Base-by-base conservation (phyloP, 192 early-diverging fungal species). In the Backusella macrospora region DNA sequence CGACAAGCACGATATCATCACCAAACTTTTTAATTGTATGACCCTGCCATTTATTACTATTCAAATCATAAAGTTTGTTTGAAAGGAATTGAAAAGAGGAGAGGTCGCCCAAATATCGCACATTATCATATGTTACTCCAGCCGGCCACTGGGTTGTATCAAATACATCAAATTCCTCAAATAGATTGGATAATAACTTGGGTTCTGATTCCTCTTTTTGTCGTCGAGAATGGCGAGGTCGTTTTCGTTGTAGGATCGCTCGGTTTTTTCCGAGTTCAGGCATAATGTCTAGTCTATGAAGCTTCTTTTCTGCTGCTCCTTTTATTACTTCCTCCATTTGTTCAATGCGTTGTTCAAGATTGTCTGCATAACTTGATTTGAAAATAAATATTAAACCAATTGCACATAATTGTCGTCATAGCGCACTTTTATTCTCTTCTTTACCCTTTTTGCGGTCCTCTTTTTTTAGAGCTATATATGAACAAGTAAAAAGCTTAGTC, bases 41-140 rank as follows among this genome's bases (percentile, higher is more conserved):
- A 9, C 59, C 76, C 14, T 43, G 38, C 21, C 64, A 59, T 7
- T 47, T 38, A 15, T 77, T 45, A 3, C 45, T 38, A 18, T 69
- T 49, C 10, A 9, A 52, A 52, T 52, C 18, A 52, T 52, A 18
- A 6, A 73, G 48, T 48, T 70, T 77, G 15, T 65, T 62, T 23
- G 65, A 73, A 23, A 77, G 40, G 65, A 77, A 68, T 23, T 77
- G 76, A 18, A 77, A 29, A 1, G 70, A 67, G 0, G 76, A 77
- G 0, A 77, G 42, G 38, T 77, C 71, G 6, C 76, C 76, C 5
- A 77, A 38, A 37, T 77, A 77, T 38, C 73, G 71, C 18, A 68
- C 71, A 38, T 71, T 46, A 10, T 74, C 73, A 15, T 65, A 64
- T 4, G 23, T 29, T 6, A 42, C 65, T 1, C 73, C 73, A 0